phyloP scores from a whole-genome alignment of 1,284 basidiomycete species.

The Salmacisia buchloeana region DNA sequence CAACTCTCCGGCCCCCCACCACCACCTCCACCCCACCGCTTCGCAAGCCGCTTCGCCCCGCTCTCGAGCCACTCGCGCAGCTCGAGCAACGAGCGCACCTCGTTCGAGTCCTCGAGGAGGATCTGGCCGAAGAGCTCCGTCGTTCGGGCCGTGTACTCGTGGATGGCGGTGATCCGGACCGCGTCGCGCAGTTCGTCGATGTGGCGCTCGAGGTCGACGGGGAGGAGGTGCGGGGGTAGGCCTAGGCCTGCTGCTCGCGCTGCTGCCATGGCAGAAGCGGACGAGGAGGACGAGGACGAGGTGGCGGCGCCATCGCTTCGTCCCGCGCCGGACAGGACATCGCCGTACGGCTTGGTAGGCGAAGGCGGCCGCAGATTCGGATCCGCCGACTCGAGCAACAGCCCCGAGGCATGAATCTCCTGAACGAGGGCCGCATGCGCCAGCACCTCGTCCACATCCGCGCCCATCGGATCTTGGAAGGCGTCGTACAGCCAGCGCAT shows the following conservation, averaged over 20 bases:
- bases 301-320: neutral
- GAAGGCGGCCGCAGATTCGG: neutral
- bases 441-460: conserved; percentile 33
- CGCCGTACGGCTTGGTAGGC: neutral
- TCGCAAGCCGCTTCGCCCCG: conserved; percentile 9
- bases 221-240: neutral
- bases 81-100: conserved; percentile 66
- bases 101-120: conserved; percentile 59
- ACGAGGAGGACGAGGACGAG: neutral
- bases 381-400: conserved; percentile 22
- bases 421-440: conserved; percentile 32
- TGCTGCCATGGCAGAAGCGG: neutral
- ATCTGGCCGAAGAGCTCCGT: conserved; percentile 58
- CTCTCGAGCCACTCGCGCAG: conserved; percentile 88
- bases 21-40: neutral
- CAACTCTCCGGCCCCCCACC: too few species aligned
- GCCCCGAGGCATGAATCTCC: conserved; percentile 46
- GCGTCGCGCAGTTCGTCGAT: conserved; percentile 52
- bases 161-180: conserved; percentile 64
- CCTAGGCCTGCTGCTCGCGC: neutral
- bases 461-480: conserved; percentile 59
- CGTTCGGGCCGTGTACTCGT: conserved; percentile 61
- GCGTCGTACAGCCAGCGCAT: conserved; percentile 77
- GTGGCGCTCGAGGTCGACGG: conserved; percentile 32
- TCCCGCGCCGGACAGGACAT: neutral